Base-by-base conservation (phyloP, 202 grass and related monocot genomes). In the Carex arenaria region DNA sequence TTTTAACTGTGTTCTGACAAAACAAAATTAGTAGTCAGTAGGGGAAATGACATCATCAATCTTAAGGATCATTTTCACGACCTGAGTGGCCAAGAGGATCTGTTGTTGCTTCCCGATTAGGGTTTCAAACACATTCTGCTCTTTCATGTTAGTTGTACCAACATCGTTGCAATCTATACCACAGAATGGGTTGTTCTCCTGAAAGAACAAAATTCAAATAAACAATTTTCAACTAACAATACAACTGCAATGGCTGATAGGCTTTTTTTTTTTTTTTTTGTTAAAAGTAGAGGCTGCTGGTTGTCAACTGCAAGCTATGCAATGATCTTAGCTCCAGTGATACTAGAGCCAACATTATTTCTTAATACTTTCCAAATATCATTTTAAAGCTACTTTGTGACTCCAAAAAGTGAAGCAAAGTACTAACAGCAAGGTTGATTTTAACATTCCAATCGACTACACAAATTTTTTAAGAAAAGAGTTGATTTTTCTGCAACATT, bases 61-160 rank as follows among this genome's bases (percentile, higher is more conserved):
- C 90, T 98, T 94, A 42, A 98, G 87, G 67, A 98, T 98, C 95
- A 98, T 98, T 87, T 98, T 98, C 70, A 98, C 95, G 36, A 98
- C 92, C 80, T 98, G 95, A 1, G 95, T 95, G 8, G 95, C 92
- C 61, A 98, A 85, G n/a, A 98, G 57, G 83, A 98, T 88, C 84
- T 98, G 95, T 61, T 95, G 95, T 74, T 98, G 95, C 89, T 98
- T 98, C 77, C 95, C 95, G 1, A 98, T 98, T 38, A 98, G 65
- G 18, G 90, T 98, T 72, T 98, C 92, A 0, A 98, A 98, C 66
- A 98, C 95, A 22, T 93, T 90, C 80, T 98, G 92, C 31, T 93
- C 90, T 81, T 91, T 91, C 95, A 98, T 95, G 85, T 93, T 28
- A 23, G 87, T 93, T 4, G 95, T 95, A 61, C 95, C 95, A 2